Conservation (phyloP, 2,329 filamentous ascomycete species). For the Xenosphaeropsis pyriputrescens region DNA sequence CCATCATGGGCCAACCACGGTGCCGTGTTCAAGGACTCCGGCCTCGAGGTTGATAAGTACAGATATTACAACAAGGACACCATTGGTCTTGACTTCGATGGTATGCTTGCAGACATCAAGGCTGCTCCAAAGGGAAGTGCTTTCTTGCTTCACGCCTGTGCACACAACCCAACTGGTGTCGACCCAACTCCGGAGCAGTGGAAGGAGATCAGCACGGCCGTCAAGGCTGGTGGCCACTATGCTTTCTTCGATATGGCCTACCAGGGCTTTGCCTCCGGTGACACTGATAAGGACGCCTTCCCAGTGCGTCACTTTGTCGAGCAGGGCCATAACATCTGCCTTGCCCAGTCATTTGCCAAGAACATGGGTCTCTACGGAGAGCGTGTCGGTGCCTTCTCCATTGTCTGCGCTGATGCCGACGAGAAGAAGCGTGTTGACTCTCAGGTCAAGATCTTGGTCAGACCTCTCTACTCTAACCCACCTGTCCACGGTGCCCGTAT, state of each 20-base stretch:
- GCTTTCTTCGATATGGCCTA: slow-evolving; percentile 99
- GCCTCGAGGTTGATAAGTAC: slow-evolving; percentile 87
- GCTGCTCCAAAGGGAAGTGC: slow-evolving; percentile 73
- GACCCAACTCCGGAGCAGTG: slow-evolving; percentile 89
- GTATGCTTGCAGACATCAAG: slow-evolving; percentile 83
- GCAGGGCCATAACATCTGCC: slow-evolving; percentile 75
- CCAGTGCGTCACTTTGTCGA: slow-evolving; percentile 86
- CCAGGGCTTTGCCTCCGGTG: slow-evolving; percentile 90
- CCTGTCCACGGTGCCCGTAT: slow-evolving; percentile 93
- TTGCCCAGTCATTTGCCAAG: slow-evolving; percentile 95
- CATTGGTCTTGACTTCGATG: slow-evolving; percentile 94
- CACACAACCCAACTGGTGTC: slow-evolving; percentile 94
- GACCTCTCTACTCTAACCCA: slow-evolving; percentile 95
- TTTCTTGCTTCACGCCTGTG: slow-evolving; percentile 90
- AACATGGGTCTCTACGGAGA: slow-evolving; percentile 99
- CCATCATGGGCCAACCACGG: slow-evolving; percentile 98
- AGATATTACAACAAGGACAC: slow-evolving; percentile 99
- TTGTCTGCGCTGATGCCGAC: slow-evolving; percentile 70
- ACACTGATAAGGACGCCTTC: slow-evolving; percentile 87
- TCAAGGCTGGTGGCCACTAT: slow-evolving; percentile 79
- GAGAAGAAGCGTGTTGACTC: slow-evolving; percentile 95
- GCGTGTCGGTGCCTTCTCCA: slow-evolving; percentile 91
- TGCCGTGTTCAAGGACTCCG: slow-evolving; percentile 88
- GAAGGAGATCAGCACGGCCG: slow-evolving; percentile 73
- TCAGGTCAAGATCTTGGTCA: slow-evolving; percentile 95